Percentiles rank a stretch among this genome's conserved stretches.
Conservation (phyloP, 2,329 filamentous ascomycete species). For the Dothistroma septosporum region DNA sequence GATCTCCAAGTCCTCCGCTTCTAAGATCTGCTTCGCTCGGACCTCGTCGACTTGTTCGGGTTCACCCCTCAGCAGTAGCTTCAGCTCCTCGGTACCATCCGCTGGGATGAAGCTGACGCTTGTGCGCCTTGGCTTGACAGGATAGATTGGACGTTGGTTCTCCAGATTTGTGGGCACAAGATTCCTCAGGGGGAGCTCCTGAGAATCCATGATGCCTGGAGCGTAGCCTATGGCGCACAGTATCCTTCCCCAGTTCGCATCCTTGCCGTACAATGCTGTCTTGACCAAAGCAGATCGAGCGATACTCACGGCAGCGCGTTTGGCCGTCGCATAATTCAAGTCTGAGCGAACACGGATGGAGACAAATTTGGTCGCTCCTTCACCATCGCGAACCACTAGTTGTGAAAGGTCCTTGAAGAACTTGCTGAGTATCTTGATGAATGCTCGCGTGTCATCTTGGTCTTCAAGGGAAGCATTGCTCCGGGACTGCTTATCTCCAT, state of each 20-base stretch:
- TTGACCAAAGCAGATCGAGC: constrained; percentile 91
- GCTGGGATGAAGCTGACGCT: constrained; percentile 74
- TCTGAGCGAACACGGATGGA: constrained; percentile 67
- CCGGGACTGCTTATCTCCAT: neutral
- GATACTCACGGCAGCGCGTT: constrained; percentile 79
- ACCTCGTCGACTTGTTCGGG: constrained; percentile 74
- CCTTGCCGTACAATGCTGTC: constrained; percentile 92
- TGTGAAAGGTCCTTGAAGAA: constrained; percentile 84
- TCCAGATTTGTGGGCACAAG: neutral
- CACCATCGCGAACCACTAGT: constrained; percentile 90
- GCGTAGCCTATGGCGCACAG: constrained; percentile 88
- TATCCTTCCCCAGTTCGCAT: constrained; percentile 98
- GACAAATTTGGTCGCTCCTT: constrained; percentile 97
- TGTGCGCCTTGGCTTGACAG: constrained; percentile 65
- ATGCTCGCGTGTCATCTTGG: constrained; percentile 41
- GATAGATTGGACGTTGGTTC: constrained; percentile 29
- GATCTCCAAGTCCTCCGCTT: constrained; percentile 75
- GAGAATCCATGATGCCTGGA: constrained; percentile 49
- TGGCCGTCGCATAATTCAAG: constrained; percentile 48
- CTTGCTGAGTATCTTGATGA: constrained; percentile 65
- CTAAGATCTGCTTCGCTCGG: constrained; percentile 71
- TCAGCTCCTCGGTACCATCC: constrained; percentile 72
- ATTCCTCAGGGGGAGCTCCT: constrained; percentile 19
- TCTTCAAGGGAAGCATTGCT: neutral
- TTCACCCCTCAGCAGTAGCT: constrained; percentile 73